Evolutionary conservation across 306 rosid species (phyloP), one percentile per base, ranked within the genome.

Genomic region (Alnus glutinosa): DNA sequence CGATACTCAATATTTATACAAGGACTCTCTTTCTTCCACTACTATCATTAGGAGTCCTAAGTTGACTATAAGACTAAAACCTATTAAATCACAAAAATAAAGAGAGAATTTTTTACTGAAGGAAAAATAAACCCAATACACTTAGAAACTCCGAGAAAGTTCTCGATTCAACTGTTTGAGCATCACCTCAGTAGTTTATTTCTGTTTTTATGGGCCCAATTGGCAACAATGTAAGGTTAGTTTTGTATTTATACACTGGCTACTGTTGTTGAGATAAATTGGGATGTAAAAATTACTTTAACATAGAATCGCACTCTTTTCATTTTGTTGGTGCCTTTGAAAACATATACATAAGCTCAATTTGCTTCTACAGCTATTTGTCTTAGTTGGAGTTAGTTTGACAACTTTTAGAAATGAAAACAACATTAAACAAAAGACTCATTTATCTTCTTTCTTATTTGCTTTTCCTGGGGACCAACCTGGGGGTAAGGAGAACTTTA

Each of bases 401-500:
- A 34, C 16, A 32, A 32, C n/a, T 62, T 34, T 32, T 32, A 14
- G 69, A 63, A 63, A 11, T 7, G n/a, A 34, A 32, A 63, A 63
- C 46, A 34, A 34, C 69, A 32, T 30, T 10, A 34, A 0, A n/a
- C 14, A 9, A 2, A 57, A 30, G 30, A 28, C 1, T 23, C 15
- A 30, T 5, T 23, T 61, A 61, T 61, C 37, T 32, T 61, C 14
- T 68, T 79, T 78, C 83, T 64, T 44, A 58, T 70, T 23, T 49
- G 61, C 8, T 14, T 78, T 71, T 15, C 57, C 61, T 59, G 66
- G 55, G 6, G 4, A 23, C 11, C 47, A 36, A 36, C 6, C 0
- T 15, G 13, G 23, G 71, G 23, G 49, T 66, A 12, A 30, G 49
- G 44, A 72, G 75, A 67, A 18, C 37, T 63, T 49, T 63, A 39